Base-by-base conservation (phyloP, 176 grass and related monocot genomes). In the Phoenix roebelenii region DNA sequence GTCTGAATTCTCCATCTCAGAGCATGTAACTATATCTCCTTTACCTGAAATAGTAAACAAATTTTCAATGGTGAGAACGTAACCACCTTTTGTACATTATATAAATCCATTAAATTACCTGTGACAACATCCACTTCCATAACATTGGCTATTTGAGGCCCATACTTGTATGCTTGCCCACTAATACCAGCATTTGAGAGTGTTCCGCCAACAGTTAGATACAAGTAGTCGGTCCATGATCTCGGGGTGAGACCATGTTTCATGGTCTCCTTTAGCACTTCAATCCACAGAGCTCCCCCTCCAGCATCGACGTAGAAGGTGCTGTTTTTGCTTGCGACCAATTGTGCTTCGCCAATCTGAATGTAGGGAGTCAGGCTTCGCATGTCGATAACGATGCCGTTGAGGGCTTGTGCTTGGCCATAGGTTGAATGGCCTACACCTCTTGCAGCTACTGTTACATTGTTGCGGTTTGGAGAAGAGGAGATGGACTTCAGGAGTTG, bases 111-210 rank as follows among this genome's bases (percentile, higher is more conserved):
- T 1, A 19, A 17, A 20, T 63, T 23, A 63, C 60, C 60, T 48
- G 60, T 63, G 23, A 66, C 63, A 9, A 66, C 63, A 16, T 66
- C 63, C 50, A 66, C 4, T 52, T 66, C 63, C 0, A 52, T 5
- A 25, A 52, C 63, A n/a, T 66, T 66, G 20, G 49, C 52, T 51
- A 66, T 52, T 50, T 66, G 63, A 17, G 63, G 63, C 63, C 63
- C 63, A 7, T 18, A 52, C 23, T 52, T 51, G 63, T 26, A 66
- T 4, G 63, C 49, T 19, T 66, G 63, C 5, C 63, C 63, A 12
- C 63, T 53, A 22, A 66, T 25, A 10, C 63, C 63, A 16, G 49
- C 63, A 19, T 52, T 50, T 4, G 63, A 66, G 7, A 66, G 63
- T 15, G 63, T 66, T 28, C 63, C 63, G 3, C 63, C 63, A 19